A percentile compares a stretch with the other conserved stretches of the same genome.
phyloP scores from a whole-genome alignment of 2,329 filamentous ascomycete species.

The Fusarium nodosum region DNA sequence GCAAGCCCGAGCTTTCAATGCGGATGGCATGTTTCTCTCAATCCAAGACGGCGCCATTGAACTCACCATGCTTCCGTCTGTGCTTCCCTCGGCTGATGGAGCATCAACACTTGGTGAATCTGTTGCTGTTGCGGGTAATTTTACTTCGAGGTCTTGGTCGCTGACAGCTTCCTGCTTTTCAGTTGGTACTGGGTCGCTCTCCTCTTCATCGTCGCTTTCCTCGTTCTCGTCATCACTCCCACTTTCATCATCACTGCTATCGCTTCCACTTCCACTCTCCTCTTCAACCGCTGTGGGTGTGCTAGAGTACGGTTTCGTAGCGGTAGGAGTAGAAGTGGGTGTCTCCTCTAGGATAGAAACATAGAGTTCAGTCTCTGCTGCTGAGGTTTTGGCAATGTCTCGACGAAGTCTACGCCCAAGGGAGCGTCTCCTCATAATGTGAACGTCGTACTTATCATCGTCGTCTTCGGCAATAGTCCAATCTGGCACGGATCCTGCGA shows the following conservation, averaged over 20 bases:
- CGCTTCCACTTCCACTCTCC: constrained; percentile 10
- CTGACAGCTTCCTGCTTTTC: background rate
- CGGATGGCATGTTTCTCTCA: background rate
- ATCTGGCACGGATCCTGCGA: constrained; percentile 36
- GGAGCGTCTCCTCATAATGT: constrained; percentile 35
- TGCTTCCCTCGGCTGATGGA: constrained; percentile 30
- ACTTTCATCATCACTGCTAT: constrained; percentile 14
- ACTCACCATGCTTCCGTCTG: constrained; percentile 40
- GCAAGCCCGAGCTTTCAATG: constrained; percentile 11
- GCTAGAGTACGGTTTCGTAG: constrained; percentile 6
- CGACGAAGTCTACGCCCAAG: constrained; percentile 24
- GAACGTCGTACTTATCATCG: constrained; percentile 41
- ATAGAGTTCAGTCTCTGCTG: constrained; percentile 23
- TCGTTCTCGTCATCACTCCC: constrained; percentile 10
- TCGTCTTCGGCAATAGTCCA: constrained; percentile 51
- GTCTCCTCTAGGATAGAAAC: constrained; percentile 13
- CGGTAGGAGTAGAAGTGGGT: constrained; percentile 5
- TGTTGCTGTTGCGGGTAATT: constrained; percentile 5
- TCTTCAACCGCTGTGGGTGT: background rate
- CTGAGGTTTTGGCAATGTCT: constrained; percentile 7
- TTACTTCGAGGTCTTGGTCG: constrained; percentile 8
- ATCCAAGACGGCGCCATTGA: constrained; percentile 8
- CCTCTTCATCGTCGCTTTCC: constrained; percentile 5
- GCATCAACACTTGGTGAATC: constrained; percentile 23
- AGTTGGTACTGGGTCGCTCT: constrained; percentile 3